Percentiles rank a stretch among this genome's conserved stretches.
Conservation (phyloP, 2,329 filamentous ascomycete genomes). For the Balansia obtecta region DNA sequence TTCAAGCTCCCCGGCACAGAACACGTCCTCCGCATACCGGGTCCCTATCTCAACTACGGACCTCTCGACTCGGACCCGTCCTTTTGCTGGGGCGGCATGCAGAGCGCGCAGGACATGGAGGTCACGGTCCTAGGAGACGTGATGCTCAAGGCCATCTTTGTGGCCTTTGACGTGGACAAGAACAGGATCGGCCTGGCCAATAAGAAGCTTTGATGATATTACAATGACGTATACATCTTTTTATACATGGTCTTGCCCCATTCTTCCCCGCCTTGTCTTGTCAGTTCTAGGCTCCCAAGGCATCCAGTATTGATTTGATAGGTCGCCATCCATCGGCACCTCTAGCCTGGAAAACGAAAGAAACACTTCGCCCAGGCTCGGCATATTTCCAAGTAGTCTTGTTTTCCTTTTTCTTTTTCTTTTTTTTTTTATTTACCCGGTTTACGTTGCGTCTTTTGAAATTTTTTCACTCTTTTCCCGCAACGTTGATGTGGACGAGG, state of each 20-base stretch:
- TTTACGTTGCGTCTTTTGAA: neutral
- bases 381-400: neutral
- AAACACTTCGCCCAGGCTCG: neutral
- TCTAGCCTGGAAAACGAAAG: neutral
- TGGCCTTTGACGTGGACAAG: conserved; percentile 50
- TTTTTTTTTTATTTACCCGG: no score
- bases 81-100: conserved; percentile 66
- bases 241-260: neutral
- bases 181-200: conserved; percentile 30
- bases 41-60: conserved; percentile 42
- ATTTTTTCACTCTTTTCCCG: neutral
- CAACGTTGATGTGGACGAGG: neutral
- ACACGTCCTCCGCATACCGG: conserved; percentile 40
- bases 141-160: conserved; percentile 67
- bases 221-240: neutral
- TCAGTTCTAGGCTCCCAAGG: neutral
- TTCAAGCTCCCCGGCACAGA: conserved; percentile 38
- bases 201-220: conserved; percentile 25
- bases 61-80: conserved; percentile 32
- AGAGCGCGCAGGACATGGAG: conserved; percentile 33
- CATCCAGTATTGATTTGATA: neutral
- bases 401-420: no score
- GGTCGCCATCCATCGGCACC: neutral
- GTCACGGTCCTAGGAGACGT: conserved; percentile 65
- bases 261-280: neutral